Conservation (phyloP, 129 eudicot genomes). For the Chrysanthemum seticuspe region DNA sequence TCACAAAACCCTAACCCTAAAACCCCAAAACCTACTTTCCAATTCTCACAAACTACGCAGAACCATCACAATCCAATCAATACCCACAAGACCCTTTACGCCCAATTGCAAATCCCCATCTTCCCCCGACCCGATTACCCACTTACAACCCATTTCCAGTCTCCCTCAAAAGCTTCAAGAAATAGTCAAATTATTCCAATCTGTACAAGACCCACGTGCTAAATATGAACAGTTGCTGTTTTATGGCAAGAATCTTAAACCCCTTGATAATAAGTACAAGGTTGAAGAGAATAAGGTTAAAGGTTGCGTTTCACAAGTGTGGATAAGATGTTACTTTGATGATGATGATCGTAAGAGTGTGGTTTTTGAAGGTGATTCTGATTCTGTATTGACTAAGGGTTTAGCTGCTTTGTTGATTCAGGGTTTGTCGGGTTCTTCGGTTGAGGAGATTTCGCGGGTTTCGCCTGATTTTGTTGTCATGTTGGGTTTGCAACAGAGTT, state of each 20-base stretch:
- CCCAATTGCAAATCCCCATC: too few species aligned
- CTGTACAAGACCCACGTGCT: constrained; percentile 67
- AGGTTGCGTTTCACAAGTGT: constrained; percentile 94
- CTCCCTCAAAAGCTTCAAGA: constrained; percentile 86
- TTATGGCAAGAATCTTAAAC: constrained; percentile 60
- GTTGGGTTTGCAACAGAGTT: constrained; percentile 81
- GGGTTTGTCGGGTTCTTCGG: constrained; percentile 73
- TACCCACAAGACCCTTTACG: too few species aligned
- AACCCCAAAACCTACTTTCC: too few species aligned
- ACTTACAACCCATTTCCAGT: constrained; percentile 38
- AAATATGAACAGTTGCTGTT: constrained; percentile 78
- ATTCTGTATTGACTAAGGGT: constrained; percentile 76
- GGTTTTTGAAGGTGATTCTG: constrained; percentile 80
- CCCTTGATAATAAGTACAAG: constrained; percentile 56
- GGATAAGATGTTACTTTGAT: constrained; percentile 72
- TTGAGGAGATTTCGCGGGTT: constrained; percentile 57
- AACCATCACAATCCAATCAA: too few species aligned
- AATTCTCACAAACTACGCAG: too few species aligned
- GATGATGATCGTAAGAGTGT: constrained; percentile 53
- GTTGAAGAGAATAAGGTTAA: constrained; percentile 68
- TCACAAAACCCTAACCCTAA: too few species aligned
- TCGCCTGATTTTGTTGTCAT: constrained; percentile 75
- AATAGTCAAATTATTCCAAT: constrained; percentile 68
- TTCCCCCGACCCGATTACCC: constrained; percentile 28
- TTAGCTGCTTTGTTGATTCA: constrained; percentile 79